These are phyloP conservation scores for Chaetomium olivaceum DNA, from an alignment of 2,329 filamentous ascomycete genomes.

Conservation along the genomic window DNA sequence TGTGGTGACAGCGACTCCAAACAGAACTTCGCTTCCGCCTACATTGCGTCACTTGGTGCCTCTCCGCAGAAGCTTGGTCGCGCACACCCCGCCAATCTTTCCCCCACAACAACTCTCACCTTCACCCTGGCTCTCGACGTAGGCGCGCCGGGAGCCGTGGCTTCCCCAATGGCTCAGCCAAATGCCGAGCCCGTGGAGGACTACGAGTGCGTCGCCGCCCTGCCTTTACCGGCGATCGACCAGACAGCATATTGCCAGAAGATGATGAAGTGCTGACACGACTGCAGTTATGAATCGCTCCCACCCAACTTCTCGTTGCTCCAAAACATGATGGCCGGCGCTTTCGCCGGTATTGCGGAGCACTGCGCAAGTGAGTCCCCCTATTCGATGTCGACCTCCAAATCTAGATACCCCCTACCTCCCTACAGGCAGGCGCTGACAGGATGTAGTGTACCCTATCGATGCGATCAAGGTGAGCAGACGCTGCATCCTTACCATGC, in stretches of 20 bases:
- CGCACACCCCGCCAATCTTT: slow-evolving; percentile 5
- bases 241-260: neutral
- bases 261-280: slow-evolving; percentile 21
- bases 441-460: slow-evolving; percentile 80
- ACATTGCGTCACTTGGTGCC: slow-evolving; percentile 30
- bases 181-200: slow-evolving; percentile 64
- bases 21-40: slow-evolving; percentile 2
- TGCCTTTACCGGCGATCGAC: neutral
- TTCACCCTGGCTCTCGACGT: slow-evolving; percentile 66
- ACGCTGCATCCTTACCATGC: slow-evolving; percentile 24
- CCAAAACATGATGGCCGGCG: slow-evolving; percentile 94
- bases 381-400: neutral
- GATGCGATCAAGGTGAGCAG: slow-evolving; percentile 85
- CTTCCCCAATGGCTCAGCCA: slow-evolving; percentile 67
- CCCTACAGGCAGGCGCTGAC: slow-evolving; percentile 24
- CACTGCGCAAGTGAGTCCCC: slow-evolving; percentile 48
- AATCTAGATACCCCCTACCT: slow-evolving; percentile 47
- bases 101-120: slow-evolving; percentile 33
- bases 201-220: slow-evolving; percentile 58
- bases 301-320: slow-evolving; percentile 91
- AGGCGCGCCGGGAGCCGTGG: slow-evolving; percentile 66
- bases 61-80: slow-evolving; percentile 20
- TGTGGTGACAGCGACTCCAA: slow-evolving; percentile 9
- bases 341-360: slow-evolving; percentile 83
- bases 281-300: slow-evolving; percentile 80